Evolutionary conservation across 164 flowering plant genomes (phyloP).

Genomic region (Hamamelis virginiana): DNA sequence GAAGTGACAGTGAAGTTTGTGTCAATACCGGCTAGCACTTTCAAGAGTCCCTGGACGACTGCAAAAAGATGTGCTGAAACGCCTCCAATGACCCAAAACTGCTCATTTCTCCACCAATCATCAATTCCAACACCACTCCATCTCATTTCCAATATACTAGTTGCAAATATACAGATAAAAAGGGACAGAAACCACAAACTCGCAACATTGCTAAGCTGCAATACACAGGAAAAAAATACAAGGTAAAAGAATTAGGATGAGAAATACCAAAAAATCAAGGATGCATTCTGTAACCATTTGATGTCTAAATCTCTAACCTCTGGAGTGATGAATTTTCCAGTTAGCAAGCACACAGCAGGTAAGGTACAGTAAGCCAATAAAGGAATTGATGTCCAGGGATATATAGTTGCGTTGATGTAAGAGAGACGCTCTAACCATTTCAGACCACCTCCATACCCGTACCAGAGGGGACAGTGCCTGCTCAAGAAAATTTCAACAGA

Average conservation of each 20-base stretch:
- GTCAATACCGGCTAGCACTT: conserved; percentile 64
- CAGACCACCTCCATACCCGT: conserved; percentile 62
- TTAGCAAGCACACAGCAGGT: conserved; percentile 70
- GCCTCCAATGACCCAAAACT: conserved; percentile 77
- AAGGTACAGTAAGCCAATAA: conserved; percentile 64
- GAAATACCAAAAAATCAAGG: not conserved
- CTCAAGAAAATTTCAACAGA: conserved; percentile 73
- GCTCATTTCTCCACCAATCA: conserved; percentile 79
- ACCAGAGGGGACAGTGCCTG: conserved; percentile 70
- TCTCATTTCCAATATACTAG: conserved; percentile 60
- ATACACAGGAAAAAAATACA: conserved; percentile 10
- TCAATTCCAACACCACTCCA: conserved; percentile 78
- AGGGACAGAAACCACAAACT: conserved; percentile 64
- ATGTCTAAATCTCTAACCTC: conserved; percentile 31
- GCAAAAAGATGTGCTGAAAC: conserved; percentile 67
- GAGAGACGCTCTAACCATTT: conserved; percentile 62
- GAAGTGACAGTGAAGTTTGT: conserved; percentile 65
- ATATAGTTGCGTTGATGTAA: conserved; percentile 58
- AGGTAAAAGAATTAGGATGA: not conserved
- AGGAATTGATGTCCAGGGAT: conserved; percentile 67
- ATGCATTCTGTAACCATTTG: not conserved
- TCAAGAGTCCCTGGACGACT: conserved; percentile 61
- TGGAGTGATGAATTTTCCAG: conserved; percentile 68
- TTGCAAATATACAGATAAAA: conserved; percentile 58
- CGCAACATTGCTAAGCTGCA: conserved; percentile 67